phyloP scores from a whole-genome alignment of 768 basidiomycete species.

The Leccinum imitatum region DNA sequence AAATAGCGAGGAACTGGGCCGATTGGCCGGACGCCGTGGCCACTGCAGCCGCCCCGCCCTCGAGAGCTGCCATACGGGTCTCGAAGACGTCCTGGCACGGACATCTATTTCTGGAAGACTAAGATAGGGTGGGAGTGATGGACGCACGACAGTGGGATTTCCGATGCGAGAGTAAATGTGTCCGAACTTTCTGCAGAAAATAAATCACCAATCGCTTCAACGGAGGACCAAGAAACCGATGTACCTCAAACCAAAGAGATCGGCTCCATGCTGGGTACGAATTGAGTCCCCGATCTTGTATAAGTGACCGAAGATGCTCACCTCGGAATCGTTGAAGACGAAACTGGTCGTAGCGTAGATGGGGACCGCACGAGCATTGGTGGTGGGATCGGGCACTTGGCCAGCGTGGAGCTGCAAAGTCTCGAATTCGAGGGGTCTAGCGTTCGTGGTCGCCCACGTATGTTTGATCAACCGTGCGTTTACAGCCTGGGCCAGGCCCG shows the following conservation, averaged over 20 bases:
- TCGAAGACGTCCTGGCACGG: constrained; percentile 60
- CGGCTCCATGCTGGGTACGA: constrained; percentile 48
- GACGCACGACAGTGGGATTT: constrained; percentile 55
- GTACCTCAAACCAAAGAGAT: constrained; percentile 51
- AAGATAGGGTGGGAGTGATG: not conserved
- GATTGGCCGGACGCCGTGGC: constrained; percentile 58
- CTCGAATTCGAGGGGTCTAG: constrained; percentile 52
- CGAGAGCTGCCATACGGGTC: constrained; percentile 61
- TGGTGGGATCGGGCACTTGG: constrained; percentile 48
- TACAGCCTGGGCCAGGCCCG: not conserved
- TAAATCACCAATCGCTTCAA: not conserved
- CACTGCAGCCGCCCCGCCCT: constrained; percentile 61
- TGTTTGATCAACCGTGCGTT: not conserved
- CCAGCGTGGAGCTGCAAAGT: constrained; percentile 66
- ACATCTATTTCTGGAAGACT: not conserved
- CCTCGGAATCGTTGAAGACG: constrained; percentile 55
- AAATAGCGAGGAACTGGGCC: constrained; percentile 61
- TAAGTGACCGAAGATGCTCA: constrained; percentile 14
- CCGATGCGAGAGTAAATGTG: constrained; percentile 57
- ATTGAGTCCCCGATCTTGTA: constrained; percentile 3
- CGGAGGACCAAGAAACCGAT: not conserved
- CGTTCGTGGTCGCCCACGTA: not conserved
- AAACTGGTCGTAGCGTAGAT: constrained; percentile 60
- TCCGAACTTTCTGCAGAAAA: constrained; percentile 36
- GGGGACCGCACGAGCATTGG: constrained; percentile 61